Base-by-base conservation (phyloP, 139 green algal genomes). In the Coelastrella sp. region DNA sequence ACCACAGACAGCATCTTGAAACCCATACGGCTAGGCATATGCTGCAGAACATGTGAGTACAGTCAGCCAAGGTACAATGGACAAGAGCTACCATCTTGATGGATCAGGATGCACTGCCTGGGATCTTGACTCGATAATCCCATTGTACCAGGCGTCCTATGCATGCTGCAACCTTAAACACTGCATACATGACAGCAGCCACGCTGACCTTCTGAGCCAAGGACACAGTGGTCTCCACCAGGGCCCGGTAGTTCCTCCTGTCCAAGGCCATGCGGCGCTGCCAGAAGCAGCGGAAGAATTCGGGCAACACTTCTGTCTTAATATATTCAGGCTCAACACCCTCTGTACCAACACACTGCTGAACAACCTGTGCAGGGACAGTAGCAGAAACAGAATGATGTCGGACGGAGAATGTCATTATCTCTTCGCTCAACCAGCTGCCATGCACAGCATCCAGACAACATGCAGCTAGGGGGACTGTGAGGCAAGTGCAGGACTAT, bases 231-330 rank as follows among this genome's bases (percentile, higher is more conserved):
- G 97, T 99, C 87, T 99, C 97, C 76, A 99, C 97, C 51, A 99
- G 90, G 27, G 91, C 91, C 62, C 92, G 88, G 93, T 98, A 98
- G 91, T 98, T 98, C 60, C 96, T 92, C 15, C 96, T 91, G 92
- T 99, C 97, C 72, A 99, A 91, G 0, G 97, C 97, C 97, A 99
- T 99, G 74, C 96, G 91, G 27, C 97, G 92, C 85, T 98, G 95
- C 97, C 97, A 99, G 90, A 99, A 99, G 87, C 95, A 91, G 81
- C 91, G 88, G 94, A 99, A 99, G 90, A 98, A 99, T 85, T 98
- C 95, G 11, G 97, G 96, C 82, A 99, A 89, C 64, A 99, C 96
- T 86, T 99, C 95, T 0, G 81, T 79, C 51, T 88, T 89, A 37
- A 91, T 96, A 92, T 99, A 99, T 51, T 98, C 94, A 4, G 94